Evolutionary conservation across 1,284 basidiomycete species (phyloP).

Genomic region (Cutaneotrichosporon sp.): DNA sequence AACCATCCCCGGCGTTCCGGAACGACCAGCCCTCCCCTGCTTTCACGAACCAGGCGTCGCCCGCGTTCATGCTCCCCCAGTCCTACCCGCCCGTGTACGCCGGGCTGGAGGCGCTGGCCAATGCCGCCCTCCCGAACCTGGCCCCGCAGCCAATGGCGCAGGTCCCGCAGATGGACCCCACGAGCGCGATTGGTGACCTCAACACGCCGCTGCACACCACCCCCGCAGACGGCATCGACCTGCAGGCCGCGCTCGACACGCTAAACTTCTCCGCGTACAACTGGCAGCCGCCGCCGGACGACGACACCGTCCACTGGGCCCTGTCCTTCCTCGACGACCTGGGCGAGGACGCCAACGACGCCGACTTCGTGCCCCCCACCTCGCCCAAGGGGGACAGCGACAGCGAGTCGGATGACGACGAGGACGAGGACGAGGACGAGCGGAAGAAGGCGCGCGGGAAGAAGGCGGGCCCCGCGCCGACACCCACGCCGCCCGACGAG

Average conservation of each 20-base stretch:
- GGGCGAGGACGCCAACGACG: constrained; percentile 22
- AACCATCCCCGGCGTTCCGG: too few relatives aligned
- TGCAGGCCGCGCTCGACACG: neutral
- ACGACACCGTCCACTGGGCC: constrained; percentile 19
- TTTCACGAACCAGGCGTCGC: neutral
- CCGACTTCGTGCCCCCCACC: constrained; percentile 26
- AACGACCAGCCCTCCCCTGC: too few relatives aligned
- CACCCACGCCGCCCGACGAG: neutral
- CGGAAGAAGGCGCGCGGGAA: neutral
- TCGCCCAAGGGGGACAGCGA: constrained; percentile 20
- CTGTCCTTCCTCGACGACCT: constrained; percentile 20
- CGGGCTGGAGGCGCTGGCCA: constrained; percentile 2
- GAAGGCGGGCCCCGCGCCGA: neutral
- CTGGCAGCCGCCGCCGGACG: constrained; percentile 11
- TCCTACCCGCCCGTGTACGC: neutral
- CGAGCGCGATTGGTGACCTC: constrained; percentile 7
- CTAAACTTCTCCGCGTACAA: constrained; percentile 13
- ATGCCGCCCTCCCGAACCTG: constrained; percentile 2
- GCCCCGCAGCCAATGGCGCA: neutral
- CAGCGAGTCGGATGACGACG: constrained; percentile 14
- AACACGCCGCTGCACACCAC: constrained; percentile 2
- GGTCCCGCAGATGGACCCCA: neutral
- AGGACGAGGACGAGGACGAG: neutral
- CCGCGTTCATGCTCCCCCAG: neutral
- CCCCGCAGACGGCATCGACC: neutral